Evolutionary conservation across 441 rosid species (phyloP), one percentile per base, ranked within the genome.

Genomic region (Rhodomyrtus psidioides): DNA sequence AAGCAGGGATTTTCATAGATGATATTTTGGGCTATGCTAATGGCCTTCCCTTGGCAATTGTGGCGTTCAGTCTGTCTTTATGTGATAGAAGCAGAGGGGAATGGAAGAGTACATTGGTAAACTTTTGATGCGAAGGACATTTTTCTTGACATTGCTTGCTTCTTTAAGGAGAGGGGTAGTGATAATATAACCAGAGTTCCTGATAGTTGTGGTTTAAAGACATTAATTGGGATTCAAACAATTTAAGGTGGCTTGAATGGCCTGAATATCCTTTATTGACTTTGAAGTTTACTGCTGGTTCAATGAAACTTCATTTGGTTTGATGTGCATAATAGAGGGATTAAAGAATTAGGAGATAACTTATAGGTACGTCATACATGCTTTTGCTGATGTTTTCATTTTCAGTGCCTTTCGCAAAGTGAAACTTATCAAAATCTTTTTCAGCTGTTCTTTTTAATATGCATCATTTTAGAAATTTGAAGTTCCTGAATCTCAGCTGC

Each of bases 141-240:
- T 6, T 59, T 59, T 14, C 34, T 59, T 14, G 65, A 27, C 65
- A 12, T 59, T 59, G 9, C 34, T 27, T 59, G 65, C 9, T 59
- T 59, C 65, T 59, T 59, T 59, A 59, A n/a, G 34, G 19, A 34
- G 19, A n/a, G 19, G 0, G 4, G 6, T 0, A 27, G 9, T 4
- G 65, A 59, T 3, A 27, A 60, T 60, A 21, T 60, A 7, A 60
- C 39, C 0, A 60, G 6, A 15, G 70, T 60, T 60, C 70, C 15
- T 15, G 70, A 7, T 60, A 0, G 70, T 0, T 60, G 3, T 28
- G 70, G 1, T 7, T 28, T 15, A 1, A 0, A 27, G 0, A 15
- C 39, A 7, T 27, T 0, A 27, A 27, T 15, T 28, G 23, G 39
- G 39, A 28, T 28, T 27, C 39, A 60, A 0, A 14, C 0, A 5